Conservation (phyloP, 2,329 filamentous ascomycete genomes). For the Aspergillus pseudotamarii region DNA sequence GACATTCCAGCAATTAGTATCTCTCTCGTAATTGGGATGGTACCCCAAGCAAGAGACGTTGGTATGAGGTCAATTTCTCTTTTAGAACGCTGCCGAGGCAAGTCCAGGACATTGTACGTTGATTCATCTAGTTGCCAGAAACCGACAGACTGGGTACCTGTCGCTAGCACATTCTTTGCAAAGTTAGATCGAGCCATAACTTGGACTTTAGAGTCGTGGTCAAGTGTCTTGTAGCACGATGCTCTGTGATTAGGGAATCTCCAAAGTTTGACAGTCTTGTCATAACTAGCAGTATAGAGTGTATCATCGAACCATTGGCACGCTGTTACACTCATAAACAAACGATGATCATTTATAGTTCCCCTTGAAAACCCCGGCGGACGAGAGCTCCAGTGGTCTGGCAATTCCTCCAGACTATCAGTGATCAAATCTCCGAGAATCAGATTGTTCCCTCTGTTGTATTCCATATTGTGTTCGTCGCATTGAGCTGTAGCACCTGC, state of each 20-base stretch:
- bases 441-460: conserved; percentile 62
- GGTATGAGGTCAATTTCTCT: conserved; percentile 43
- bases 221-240: conserved; percentile 39
- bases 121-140: conserved; percentile 35
- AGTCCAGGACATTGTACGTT: conserved; percentile 31
- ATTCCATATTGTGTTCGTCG: conserved; percentile 60
- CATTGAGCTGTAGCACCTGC: conserved; percentile 60
- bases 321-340: conserved; percentile 61
- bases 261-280: conserved; percentile 62
- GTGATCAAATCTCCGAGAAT: conserved; percentile 52
- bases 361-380: conserved; percentile 46
- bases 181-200: conserved; percentile 52
- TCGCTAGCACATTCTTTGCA: conserved; percentile 48
- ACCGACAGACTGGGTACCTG: conserved; percentile 45
- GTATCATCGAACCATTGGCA: conserved; percentile 54
- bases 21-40: conserved; percentile 36
- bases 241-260: conserved; percentile 35
- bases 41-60: conserved; percentile 54
- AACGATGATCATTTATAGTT: conserved; percentile 51
- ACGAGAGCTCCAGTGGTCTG: conserved; percentile 54
- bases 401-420: conserved; percentile 53
- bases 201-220: conserved; percentile 53
- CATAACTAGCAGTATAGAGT: conserved; percentile 59
- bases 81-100: conserved; percentile 26
- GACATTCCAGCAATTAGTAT: conserved; percentile 60